Evolutionary conservation across 2,329 filamentous ascomycete genomes (phyloP).

Genomic region (Fusarium guadeloupense): DNA sequence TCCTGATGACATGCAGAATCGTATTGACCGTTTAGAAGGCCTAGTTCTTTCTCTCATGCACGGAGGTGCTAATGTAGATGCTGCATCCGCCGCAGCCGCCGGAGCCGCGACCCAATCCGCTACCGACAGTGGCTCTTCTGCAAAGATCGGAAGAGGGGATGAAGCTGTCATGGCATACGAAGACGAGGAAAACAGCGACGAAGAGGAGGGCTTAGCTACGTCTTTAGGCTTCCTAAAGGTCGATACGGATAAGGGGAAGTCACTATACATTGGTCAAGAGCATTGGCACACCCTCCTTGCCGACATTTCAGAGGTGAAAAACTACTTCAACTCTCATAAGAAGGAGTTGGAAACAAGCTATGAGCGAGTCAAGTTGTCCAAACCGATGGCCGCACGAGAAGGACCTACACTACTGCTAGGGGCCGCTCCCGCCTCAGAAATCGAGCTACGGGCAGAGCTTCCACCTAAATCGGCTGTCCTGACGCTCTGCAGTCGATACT

Average conservation of each 20-base stretch:
- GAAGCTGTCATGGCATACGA: slow-evolving; percentile 59
- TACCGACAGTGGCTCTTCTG: slow-evolving; percentile 57
- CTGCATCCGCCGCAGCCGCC: slow-evolving; percentile 48
- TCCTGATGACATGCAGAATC: slow-evolving; percentile 98
- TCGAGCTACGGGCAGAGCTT: slow-evolving; percentile 81
- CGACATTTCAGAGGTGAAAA: slow-evolving; percentile 92
- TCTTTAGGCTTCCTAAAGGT: slow-evolving; percentile 86
- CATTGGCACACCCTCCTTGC: slow-evolving; percentile 84
- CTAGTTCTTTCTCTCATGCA: slow-evolving; percentile 95
- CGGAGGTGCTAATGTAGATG: slow-evolving; percentile 69
- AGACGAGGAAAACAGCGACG: slow-evolving; percentile 71
- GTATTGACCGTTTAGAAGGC: slow-evolving; percentile 93
- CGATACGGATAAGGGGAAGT: slow-evolving; percentile 78
- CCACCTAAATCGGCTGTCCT: slow-evolving; percentile 86
- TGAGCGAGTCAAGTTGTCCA: slow-evolving; percentile 76
- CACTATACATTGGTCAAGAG: slow-evolving; percentile 82
- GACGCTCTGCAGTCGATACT: slow-evolving; percentile 86
- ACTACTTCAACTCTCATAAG: slow-evolving; percentile 86
- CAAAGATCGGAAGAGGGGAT: slow-evolving; percentile 64
- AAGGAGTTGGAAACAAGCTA: slow-evolving; percentile 88
- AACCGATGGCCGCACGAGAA: slow-evolving; percentile 65
- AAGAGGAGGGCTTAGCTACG: slow-evolving; percentile 73
- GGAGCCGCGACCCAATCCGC: slow-evolving; percentile 50
- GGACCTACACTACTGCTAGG: slow-evolving; percentile 84
- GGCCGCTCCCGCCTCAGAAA: slow-evolving; percentile 73